These are phyloP conservation scores for Simplicillium aogashimaense DNA, from an alignment of 2,329 filamentous ascomycete species.

Conservation along the genomic window DNA sequence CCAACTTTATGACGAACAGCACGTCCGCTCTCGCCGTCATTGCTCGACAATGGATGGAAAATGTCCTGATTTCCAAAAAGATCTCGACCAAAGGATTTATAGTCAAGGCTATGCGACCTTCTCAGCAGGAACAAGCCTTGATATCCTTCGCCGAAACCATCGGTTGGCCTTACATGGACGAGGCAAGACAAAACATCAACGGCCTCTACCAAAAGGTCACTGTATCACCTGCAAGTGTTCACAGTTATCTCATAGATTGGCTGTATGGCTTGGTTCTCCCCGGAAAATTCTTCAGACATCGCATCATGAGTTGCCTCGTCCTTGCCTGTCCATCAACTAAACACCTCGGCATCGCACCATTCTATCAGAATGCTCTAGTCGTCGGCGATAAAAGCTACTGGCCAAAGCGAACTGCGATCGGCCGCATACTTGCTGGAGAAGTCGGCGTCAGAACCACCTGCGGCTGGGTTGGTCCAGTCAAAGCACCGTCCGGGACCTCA, in stretches of 20 bases:
- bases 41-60: background rate
- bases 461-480: background rate
- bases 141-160: background rate
- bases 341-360: background rate
- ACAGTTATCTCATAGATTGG: background rate
- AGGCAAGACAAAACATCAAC: background rate
- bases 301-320: background rate
- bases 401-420: background rate
- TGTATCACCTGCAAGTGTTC: background rate
- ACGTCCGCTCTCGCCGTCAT: background rate
- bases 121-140: background rate
- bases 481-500: background rate
- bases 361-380: background rate
- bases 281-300: conserved; percentile 1
- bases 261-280: background rate
- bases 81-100: background rate
- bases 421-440: background rate
- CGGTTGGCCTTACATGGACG: conserved; percentile 1
- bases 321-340: background rate
- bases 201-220: background rate
- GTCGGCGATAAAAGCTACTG: conserved; percentile 1
- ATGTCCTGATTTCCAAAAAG: background rate
- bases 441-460: background rate
- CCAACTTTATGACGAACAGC: background rate
- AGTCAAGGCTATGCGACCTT: background rate